A percentile compares a stretch with the other conserved stretches of the same genome.
Conservation (phyloP, 306 rosid genomes). For the Phaseolus lunatus region DNA sequence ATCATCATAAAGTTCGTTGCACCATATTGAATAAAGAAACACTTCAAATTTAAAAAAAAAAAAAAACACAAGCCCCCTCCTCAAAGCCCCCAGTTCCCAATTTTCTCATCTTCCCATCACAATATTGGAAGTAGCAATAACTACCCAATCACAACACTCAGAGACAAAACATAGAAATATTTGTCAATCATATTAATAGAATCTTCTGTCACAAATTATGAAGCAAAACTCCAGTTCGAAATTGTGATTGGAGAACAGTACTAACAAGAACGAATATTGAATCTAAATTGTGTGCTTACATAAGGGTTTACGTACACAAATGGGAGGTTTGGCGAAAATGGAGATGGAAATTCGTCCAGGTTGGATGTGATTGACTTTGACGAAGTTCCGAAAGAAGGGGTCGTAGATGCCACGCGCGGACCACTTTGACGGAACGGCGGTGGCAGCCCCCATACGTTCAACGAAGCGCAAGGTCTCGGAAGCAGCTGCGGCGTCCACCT, state of each 20-base stretch:
- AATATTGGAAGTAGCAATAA: not conserved
- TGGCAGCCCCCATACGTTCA: not conserved
- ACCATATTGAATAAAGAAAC: not conserved
- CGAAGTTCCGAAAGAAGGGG: constrained; percentile 21
- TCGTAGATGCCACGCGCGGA: not conserved
- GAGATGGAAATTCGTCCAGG: constrained; percentile 45
- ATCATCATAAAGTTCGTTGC: too few species aligned
- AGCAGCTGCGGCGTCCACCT: not conserved
- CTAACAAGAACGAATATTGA: too few species aligned
- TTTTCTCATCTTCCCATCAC: not conserved
- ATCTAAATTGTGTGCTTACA: too few species aligned
- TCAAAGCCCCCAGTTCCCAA: not conserved
- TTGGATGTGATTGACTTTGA: constrained; percentile 41
- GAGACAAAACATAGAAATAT: too few species aligned
- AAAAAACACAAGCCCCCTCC: not conserved
- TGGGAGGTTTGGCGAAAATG: constrained; percentile 32
- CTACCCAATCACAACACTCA: not conserved
- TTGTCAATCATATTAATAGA: too few species aligned
- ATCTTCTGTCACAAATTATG: too few species aligned
- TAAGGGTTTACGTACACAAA: constrained; percentile 33
- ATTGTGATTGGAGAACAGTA: not conserved
- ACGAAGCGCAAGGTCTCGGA: constrained; percentile 12
- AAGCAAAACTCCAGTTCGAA: not conserved
- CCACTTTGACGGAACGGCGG: not conserved
- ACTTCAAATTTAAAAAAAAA: not conserved